Conservation (phyloP, 495 filamentous ascomycete genomes). For the Aspergillus leporis region DNA sequence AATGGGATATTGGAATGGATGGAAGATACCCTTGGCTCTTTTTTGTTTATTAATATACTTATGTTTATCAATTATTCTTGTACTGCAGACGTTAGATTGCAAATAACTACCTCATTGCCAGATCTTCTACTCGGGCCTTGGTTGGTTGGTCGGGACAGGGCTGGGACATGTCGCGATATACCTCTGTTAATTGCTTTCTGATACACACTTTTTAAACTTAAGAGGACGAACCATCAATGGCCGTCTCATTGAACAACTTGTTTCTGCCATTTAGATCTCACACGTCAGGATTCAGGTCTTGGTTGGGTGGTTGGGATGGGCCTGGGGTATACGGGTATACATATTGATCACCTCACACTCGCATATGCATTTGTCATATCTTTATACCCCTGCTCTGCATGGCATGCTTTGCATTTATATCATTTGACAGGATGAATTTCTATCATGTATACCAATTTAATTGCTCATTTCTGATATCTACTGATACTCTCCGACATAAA, state of each 20-base stretch:
- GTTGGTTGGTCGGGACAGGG: not conserved
- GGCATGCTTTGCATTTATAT: too few relatives aligned
- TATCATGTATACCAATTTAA: too few relatives aligned
- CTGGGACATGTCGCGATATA: not conserved
- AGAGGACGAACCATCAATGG: not conserved
- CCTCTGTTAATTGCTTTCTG: too few relatives aligned
- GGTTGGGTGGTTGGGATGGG: constrained; percentile 1
- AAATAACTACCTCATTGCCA: not conserved
- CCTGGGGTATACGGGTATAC: not conserved
- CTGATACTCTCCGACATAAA: too few relatives aligned
- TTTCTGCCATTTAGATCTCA: not conserved
- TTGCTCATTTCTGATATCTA: too few relatives aligned
- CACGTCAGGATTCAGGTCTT: not conserved
- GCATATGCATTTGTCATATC: not conserved
- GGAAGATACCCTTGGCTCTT: not conserved
- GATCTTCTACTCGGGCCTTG: not conserved
- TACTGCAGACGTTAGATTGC: not conserved
- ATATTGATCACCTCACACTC: not conserved
- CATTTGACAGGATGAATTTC: too few relatives aligned
- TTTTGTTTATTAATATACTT: too few relatives aligned
- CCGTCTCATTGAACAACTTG: not conserved
- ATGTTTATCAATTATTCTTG: not conserved
- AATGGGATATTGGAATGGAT: not conserved
- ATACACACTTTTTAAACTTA: not conserved
- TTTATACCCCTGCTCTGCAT: not conserved